Percentiles rank a stretch among this genome's conserved stretches.
phyloP scores from a whole-genome alignment of 192 early-diverging fungal genomes.

The Chytriomyces sp. region DNA sequence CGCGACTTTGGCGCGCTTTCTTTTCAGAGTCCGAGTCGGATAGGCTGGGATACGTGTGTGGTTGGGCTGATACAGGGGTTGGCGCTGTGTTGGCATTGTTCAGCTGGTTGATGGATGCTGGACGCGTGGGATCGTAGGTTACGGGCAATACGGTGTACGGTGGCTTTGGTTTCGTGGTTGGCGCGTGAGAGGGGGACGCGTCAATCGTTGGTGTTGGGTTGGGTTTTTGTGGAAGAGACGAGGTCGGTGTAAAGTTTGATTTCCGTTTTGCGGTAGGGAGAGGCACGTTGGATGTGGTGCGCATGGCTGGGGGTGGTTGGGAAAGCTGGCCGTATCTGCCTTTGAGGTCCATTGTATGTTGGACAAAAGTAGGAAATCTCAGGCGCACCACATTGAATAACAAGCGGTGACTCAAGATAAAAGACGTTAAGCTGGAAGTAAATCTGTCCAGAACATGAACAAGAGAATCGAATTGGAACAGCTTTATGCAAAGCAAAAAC shows the following conservation, averaged over 20 bases:
- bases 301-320: background rate
- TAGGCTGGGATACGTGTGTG: background rate
- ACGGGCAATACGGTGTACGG: conserved; percentile 8
- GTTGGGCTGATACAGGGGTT: background rate
- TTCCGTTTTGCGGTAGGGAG: no score
- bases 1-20: background rate
- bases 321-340: conserved; percentile 23
- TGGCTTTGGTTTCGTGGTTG: background rate
- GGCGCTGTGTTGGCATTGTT: background rate
- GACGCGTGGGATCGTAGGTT: conserved; percentile 28
- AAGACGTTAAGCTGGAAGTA: no score
- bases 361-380: background rate
- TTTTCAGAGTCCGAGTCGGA: conserved; percentile 6
- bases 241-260: no score
- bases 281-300: no score
- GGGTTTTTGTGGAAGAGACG: no score
- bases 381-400: no score
- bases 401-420: no score
- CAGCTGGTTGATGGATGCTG: background rate
- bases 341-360: conserved; percentile 2
- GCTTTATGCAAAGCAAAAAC: no score
- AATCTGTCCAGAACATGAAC: no score
- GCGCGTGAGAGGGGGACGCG: background rate
- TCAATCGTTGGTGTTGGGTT: background rate
- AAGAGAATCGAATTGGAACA: no score